A percentile compares a stretch with the other conserved stretches of the same genome.
phyloP scores from a whole-genome alignment of 2,329 filamentous ascomycete species.

The Eutypa lata region DNA sequence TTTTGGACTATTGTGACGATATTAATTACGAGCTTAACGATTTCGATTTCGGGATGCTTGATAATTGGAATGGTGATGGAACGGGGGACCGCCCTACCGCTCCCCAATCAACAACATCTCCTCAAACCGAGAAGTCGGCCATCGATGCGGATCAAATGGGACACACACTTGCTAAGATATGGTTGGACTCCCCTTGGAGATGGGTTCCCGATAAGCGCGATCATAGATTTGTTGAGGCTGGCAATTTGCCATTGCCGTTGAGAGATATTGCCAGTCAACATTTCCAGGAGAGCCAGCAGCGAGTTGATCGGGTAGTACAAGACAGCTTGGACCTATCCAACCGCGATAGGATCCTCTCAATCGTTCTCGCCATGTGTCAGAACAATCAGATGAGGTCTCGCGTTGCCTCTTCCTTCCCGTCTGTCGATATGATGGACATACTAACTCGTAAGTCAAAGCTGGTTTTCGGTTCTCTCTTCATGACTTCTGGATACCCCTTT shows the following conservation, averaged over 20 bases:
- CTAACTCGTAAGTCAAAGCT: constrained; percentile 47
- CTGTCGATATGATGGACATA: constrained; percentile 43
- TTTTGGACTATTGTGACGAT: constrained; percentile 50
- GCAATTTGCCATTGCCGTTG: constrained; percentile 41
- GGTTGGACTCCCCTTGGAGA: constrained; percentile 50
- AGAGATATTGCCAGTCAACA: constrained; percentile 35
- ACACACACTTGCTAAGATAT: constrained; percentile 44
- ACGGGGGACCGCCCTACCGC: constrained; percentile 23
- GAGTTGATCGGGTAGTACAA: constrained; percentile 36
- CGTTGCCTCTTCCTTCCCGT: constrained; percentile 42
- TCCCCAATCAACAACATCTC: constrained; percentile 23
- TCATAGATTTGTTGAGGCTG: constrained; percentile 41
- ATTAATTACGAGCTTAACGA: constrained; percentile 49
- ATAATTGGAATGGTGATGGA: constrained; percentile 45
- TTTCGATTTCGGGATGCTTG: constrained; percentile 48
- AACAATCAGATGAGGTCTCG: constrained; percentile 45
- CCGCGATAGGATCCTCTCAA: constrained; percentile 61
- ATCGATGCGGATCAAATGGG: constrained; percentile 43
- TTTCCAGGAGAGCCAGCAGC: constrained; percentile 35
- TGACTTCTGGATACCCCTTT: too few relatives aligned
- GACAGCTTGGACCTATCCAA: constrained; percentile 44
- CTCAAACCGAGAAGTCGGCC: constrained; percentile 33
- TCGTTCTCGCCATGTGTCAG: constrained; percentile 59
- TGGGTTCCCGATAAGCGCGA: constrained; percentile 45
- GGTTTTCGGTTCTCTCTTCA: neutral